Evolutionary conservation across 2,329 filamentous ascomycete genomes (phyloP), one percentile per base, ranked within the genome.

Genomic region (Zymoseptoria tritici): DNA sequence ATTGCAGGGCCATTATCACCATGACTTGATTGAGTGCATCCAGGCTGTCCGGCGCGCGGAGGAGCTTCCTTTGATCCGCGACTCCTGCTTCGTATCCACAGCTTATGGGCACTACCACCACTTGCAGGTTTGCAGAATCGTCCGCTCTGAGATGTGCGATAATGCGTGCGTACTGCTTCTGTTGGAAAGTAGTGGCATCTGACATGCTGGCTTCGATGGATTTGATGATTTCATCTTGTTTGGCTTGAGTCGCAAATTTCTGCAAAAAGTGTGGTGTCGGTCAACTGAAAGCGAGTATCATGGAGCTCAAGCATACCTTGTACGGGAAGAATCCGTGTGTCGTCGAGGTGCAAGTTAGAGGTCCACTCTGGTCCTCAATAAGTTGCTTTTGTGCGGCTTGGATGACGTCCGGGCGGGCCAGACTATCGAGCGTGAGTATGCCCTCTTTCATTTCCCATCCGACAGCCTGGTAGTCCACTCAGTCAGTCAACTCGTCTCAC

Each of bases 261-360:
- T 51, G 49, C 72, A 70, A 16, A 16, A 8, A 13, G 9, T 16
- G 9, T 42, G 5, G 11, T 42, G 11, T 42, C 3, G 16, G 36
- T 42, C 36, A 42, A 42, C 5, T 42, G 36, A 42, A 42, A 42
- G 36, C 36, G 16, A 13, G 36, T 42, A 13, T 42, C 3, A 16
- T 36, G 31, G 31, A 36, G 9, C 31, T 36, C 36, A 13, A 0
- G 24, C 60, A 8, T 54, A 68, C 63, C 55, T 72, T 70, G 64
- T 70, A 71, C 0, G 74, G 71, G 59, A 75, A 70, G 66, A 74
- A 76, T 7, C 73, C 74, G 55, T 75, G 73, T 29, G 68, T 70
- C 49, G 71, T 68, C 26, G 66, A 68, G 52, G 73, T 67, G 21
- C 60, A 61, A 0, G 70, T 72, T 22, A 75, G 58, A 3, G 72